A percentile compares a stretch with the other conserved stretches of the same genome.
Conservation (phyloP, 495 filamentous ascomycete species). For the Delitschia confertaspora region DNA sequence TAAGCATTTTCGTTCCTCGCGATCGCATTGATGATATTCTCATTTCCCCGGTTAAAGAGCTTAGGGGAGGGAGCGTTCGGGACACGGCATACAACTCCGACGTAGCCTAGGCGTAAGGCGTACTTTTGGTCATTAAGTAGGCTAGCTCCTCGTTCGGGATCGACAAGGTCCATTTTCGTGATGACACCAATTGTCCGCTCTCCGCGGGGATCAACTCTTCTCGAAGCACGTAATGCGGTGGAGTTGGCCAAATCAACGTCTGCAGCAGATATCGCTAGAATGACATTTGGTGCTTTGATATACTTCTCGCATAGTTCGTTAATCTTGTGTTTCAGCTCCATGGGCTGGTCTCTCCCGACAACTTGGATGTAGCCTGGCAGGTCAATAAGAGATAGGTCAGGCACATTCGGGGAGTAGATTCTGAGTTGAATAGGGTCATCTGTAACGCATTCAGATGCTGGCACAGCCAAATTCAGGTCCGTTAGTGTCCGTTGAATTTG, state of each 20-base stretch:
- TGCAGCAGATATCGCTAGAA: conserved; percentile 92
- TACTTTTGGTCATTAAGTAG: conserved; percentile 88
- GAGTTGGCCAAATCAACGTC: conserved; percentile 97
- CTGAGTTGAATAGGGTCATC: conserved; percentile 94
- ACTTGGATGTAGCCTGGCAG: conserved; percentile 97
- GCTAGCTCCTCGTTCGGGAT: conserved; percentile 63
- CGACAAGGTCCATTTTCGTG: conserved; percentile 98
- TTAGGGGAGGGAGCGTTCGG: conserved; percentile 49
- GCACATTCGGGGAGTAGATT: conserved; percentile 91
- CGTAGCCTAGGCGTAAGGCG: conserved; percentile 89
- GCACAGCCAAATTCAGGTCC: conserved; percentile 88
- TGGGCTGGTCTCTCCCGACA: conserved; percentile 77
- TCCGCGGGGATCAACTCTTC: conserved; percentile 85
- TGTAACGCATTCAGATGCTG: conserved; percentile 80
- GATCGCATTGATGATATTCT: conserved; percentile 73
- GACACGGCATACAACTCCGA: conserved; percentile 82
- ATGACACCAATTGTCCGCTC: conserved; percentile 96
- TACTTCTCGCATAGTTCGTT: conserved; percentile 96
- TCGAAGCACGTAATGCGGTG: conserved; percentile 79
- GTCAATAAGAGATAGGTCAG: conserved; percentile 92
- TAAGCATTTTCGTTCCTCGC: conserved; percentile 79
- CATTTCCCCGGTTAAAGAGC: conserved; percentile 76
- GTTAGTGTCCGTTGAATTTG: conserved; percentile 89
- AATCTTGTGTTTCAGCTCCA: conserved; percentile 91
- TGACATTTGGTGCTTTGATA: conserved; percentile 91